Percentiles rank a stretch among this genome's conserved stretches.
These are phyloP conservation scores for Erysimum cheiri DNA, from an alignment of 441 rosid species.

Conservation along the genomic window DNA sequence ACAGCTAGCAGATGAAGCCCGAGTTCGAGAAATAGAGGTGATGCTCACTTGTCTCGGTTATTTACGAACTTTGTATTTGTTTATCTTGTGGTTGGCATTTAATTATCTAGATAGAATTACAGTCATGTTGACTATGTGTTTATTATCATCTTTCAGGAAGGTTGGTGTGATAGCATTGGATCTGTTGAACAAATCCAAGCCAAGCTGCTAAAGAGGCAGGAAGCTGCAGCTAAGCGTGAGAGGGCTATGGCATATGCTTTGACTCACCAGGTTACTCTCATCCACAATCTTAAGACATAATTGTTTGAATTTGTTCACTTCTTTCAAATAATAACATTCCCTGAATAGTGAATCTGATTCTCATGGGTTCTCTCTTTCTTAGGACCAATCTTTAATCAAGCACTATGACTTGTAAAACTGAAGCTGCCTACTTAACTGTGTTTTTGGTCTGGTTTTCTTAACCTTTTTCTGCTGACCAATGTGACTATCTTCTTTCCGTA, in stretches of 20 bases:
- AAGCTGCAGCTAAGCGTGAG: slow-evolving; percentile 99
- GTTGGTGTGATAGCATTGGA: slow-evolving; percentile 97
- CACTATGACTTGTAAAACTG: slow-evolving; percentile 14
- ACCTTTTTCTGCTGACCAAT: neutral
- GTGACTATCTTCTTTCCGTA: neutral
- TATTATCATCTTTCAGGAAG: slow-evolving; percentile 64
- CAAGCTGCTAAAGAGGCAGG: slow-evolving; percentile 90
- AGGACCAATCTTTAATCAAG: slow-evolving; percentile 13
- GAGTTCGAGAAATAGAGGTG: slow-evolving; percentile 93
- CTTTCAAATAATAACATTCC: neutral
- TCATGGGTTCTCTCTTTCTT: slow-evolving; percentile 7
- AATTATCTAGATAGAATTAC: neutral
- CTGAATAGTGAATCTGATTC: slow-evolving; percentile 1
- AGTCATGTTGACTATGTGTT: neutral
- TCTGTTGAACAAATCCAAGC: slow-evolving; percentile 97
- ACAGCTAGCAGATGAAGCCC: slow-evolving; percentile 78
- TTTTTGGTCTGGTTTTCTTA: neutral
- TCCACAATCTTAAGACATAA: slow-evolving; percentile 10
- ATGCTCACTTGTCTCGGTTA: slow-evolving; percentile 21
- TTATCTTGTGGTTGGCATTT: slow-evolving; percentile 1
- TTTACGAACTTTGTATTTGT: neutral
- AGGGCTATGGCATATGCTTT: slow-evolving; percentile 99
- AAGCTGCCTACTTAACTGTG: neutral
- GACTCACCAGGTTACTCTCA: slow-evolving; percentile 79
- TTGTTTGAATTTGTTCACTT: neutral